Conservation (phyloP, 306 rosid species). For the Castanea mollissima region DNA sequence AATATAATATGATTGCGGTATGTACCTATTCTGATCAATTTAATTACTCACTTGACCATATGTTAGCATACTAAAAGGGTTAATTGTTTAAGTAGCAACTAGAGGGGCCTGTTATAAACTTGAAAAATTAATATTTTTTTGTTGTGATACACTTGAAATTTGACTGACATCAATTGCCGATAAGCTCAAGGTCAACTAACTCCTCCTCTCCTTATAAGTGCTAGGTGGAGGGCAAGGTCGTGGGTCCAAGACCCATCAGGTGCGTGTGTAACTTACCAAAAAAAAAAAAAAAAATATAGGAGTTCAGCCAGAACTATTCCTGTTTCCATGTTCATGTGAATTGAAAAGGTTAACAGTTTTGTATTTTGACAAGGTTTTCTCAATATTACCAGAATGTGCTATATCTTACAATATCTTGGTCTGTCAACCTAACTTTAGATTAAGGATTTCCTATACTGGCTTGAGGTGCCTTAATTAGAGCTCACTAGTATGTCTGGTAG, state of each 20-base stretch:
- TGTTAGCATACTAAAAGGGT: background rate
- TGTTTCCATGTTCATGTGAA: background rate
- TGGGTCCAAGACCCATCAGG: too few relatives aligned
- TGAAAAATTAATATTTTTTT: background rate
- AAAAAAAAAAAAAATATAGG: background rate
- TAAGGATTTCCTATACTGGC: background rate
- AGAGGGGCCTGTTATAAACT: background rate
- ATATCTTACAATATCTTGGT: background rate
- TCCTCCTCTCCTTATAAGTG: too few relatives aligned
- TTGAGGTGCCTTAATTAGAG: background rate
- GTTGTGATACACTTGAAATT: background rate
- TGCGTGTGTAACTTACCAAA: background rate
- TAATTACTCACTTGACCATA: background rate
- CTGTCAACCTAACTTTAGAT: background rate
- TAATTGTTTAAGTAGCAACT: background rate
- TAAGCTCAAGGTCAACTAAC: too few relatives aligned
- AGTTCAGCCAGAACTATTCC: background rate
- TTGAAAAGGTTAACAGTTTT: background rate
- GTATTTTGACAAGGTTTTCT: background rate
- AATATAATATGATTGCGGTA: background rate
- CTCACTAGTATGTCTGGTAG: background rate
- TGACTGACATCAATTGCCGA: background rate
- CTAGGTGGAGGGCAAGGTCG: too few relatives aligned
- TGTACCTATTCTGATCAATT: background rate
- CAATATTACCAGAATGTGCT: background rate